phyloP scores from a whole-genome alignment of 768 basidiomycete species.

The Auricularia sp. region DNA sequence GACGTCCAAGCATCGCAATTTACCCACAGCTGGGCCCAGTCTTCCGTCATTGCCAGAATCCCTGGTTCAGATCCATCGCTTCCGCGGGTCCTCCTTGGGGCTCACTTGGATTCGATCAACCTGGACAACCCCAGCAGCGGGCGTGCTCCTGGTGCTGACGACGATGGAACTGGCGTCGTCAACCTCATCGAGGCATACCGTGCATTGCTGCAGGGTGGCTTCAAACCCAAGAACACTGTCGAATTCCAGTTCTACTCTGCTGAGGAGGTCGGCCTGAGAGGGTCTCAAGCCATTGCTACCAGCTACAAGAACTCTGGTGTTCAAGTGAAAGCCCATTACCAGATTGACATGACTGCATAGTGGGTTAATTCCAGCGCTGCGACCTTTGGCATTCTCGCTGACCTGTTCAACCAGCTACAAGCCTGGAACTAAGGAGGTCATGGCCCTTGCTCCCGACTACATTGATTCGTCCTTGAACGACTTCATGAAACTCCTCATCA shows the following conservation, averaged over 20 bases:
- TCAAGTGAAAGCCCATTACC: too few species aligned
- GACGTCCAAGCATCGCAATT: neutral
- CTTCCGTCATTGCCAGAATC: slow-evolving; percentile 3
- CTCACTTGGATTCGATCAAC: slow-evolving; percentile 67
- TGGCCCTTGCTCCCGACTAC: too few species aligned
- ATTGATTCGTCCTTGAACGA: too few species aligned
- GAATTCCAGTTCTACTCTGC: slow-evolving; percentile 15
- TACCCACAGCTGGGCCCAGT: neutral
- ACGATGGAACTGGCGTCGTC: slow-evolving; percentile 4
- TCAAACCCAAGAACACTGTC: slow-evolving; percentile 1
- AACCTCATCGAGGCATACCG: slow-evolving; percentile 7
- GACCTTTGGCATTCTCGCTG: too few species aligned
- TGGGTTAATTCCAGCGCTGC: too few species aligned
- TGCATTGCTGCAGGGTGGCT: neutral
- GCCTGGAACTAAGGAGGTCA: too few species aligned
- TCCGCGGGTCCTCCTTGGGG: slow-evolving; percentile 52
- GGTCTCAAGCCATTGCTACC: too few species aligned
- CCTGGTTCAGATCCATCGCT: neutral
- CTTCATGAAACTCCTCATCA: too few species aligned
- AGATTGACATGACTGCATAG: too few species aligned
- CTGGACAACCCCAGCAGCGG: neutral
- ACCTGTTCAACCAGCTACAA: too few species aligned
- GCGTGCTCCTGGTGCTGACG: slow-evolving; percentile 4
- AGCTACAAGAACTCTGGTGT: too few species aligned
- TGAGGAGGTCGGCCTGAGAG: slow-evolving; percentile 14